phyloP scores from a whole-genome alignment of 306 rosid genomes.

The Quercus aquifolioides region DNA sequence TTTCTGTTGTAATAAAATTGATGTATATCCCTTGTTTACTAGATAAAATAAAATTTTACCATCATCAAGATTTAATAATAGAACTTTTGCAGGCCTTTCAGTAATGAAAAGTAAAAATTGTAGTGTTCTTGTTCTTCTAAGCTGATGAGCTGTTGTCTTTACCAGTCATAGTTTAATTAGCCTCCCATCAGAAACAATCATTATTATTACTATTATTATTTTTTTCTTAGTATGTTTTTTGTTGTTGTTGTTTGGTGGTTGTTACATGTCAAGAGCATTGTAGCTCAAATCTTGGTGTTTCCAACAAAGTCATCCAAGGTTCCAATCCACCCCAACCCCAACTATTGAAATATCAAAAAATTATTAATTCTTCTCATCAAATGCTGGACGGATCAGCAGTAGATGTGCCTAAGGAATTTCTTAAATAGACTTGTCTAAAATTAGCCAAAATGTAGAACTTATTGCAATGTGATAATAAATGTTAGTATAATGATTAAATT shows the following conservation, averaged over 20 bases:
- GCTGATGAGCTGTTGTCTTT: neutral
- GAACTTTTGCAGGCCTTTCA: neutral
- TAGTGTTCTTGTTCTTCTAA: neutral
- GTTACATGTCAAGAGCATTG: too few species aligned
- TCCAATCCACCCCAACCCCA: too few species aligned
- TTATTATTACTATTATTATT: too few species aligned
- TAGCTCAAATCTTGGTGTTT: too few species aligned
- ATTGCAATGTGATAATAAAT: too few species aligned
- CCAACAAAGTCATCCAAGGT: too few species aligned
- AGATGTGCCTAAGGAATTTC: neutral
- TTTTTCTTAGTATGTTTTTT: too few species aligned
- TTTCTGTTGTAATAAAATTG: neutral
- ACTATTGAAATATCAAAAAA: neutral
- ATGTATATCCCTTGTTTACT: neutral
- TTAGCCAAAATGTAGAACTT: too few species aligned
- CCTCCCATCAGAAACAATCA: neutral
- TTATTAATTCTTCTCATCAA: neutral
- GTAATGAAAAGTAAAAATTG: neutral
- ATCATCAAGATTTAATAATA: neutral
- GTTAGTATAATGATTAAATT: too few species aligned
- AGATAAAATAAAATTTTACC: neutral
- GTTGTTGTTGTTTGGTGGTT: too few species aligned
- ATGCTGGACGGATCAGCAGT: neutral
- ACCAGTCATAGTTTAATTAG: neutral
- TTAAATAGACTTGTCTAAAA: neutral